Evolutionary conservation across 257 asterid species (phyloP), one percentile per base, ranked within the genome.

Genomic region (Cordia subcordata): DNA sequence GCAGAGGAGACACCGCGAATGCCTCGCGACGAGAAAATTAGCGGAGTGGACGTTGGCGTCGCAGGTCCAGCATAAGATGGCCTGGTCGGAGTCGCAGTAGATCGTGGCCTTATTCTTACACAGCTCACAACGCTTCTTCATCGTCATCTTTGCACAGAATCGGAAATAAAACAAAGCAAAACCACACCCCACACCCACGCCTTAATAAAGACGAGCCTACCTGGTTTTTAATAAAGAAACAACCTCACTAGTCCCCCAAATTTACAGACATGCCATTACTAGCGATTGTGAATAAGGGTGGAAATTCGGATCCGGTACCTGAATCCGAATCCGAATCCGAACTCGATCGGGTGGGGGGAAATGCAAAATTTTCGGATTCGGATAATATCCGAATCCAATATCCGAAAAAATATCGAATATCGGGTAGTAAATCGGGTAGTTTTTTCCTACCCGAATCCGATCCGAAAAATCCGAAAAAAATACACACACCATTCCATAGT

Each of bases 11-110:
- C 66, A 72, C 63, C 97, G 79, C 5, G 82, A 75, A 67, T 90
- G 97, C 57, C 89, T 79, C 45, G 92, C 88, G 8, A 85, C 96
- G 11, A 90, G 78, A 60, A 86, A 86, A 60, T 86, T 90, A 5
- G 94, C 97, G 8, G 87, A 70, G 79, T 90, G 97, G 37, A 90
- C 97, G 61, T 58, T 70, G n/a, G 77, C 80, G 71, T 90, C 97
- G 80, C 97, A 90, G 66, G 65, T 71, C 92, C 92, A 82, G 62
- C 97, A 90, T 33, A 90, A 70, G 51, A 69, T 68, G 16, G 95
- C 95, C 68, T 69, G 79, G 66, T 90, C 97, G 5, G 97, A 81
- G 5, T 78, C 92, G 60, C 97, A 90, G 80, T 76, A 72, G 64
- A 77, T 65, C 74, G 72, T 69, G 18, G 96, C 94, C 73, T 57